Evolutionary conservation across 441 rosid genomes (phyloP), one percentile per base, ranked within the genome.

Genomic region (Gossypium gossypioides): DNA sequence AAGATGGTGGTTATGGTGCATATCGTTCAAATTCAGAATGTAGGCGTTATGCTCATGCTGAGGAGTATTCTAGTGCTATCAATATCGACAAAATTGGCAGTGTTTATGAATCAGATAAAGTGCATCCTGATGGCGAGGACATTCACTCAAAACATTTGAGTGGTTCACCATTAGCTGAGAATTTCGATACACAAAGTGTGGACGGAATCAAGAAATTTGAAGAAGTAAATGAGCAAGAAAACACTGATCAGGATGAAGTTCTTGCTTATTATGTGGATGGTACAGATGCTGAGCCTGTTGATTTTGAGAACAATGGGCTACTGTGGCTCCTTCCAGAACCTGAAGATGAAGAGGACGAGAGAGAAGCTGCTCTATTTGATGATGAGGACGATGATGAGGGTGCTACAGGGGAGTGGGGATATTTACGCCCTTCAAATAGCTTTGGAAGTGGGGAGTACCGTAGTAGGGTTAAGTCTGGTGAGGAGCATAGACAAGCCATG

Each of bases 281-380:
- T 61, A 75, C 74, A 40, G 81, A 83, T 66, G 46, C 76, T 16
- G 88, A 86, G 66, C 86, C 88, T 69, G 81, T 89, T 67, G 91
- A 89, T 81, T 89, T 85, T 73, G 95, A 89, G 84, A 87, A 79
- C 40, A 84, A 81, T 76, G 87, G 88, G 54, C 68, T 74, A 32
- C 78, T 89, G 58, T 89, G 95, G 95, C 77, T 83, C 46, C 95
- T 90, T 46, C 92, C 95, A 59, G 88, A 89, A 72, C 92, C 92
- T 72, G 95, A 81, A 74, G 87, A 89, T 59, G 92, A 84, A 75
- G 91, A 87, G 62, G 95, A 89, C 69, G 95, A 89, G 64, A 89
- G 81, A 83, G 91, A 87, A 79, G 76, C 77, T 56, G 70, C 77
- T 72, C 71, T 85, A 25, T 82, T 80, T 68, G 89, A 87, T 16